Evolutionary conservation across 2,329 filamentous ascomycete genomes (phyloP), one percentile per base, ranked within the genome.

Genomic region (Aureobasidium sp.): DNA sequence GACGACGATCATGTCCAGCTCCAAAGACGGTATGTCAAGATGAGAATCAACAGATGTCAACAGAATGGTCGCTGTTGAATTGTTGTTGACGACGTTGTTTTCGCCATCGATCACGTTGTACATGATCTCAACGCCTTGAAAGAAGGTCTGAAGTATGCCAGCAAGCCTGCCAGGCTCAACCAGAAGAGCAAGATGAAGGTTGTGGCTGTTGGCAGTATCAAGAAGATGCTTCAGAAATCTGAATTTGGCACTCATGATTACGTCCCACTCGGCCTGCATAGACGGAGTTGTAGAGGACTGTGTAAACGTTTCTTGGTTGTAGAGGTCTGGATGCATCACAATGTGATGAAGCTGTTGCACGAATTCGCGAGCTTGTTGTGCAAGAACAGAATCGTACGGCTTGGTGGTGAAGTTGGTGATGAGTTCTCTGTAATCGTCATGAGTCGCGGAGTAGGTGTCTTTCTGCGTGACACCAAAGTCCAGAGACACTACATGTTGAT

Each of bases 1-100:
- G 29, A 67, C 69, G n/a, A 74, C 63, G 12, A 74, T 66, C 2
- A 72, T 57, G 51, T 71, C 64, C 17, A 49, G 17, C 3, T 38
- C 32, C 1, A 68, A 64, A n/a, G 61, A 54, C 7, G 60, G 57
- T 2, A 65, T 53, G 8, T 62, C 50, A 12, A 60, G 58, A 17
- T 7, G n/a, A 4, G 57, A 57, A 6, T 60, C 56, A 17, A 58
- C 56, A 10, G 60, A 56, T 11, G 61, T 61, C 14, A 67, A 60
- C 3, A 73, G 48, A 1, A 74, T 60, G 1, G 70, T 71, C 6
- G 72, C 62, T 6, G 54, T 39, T 22, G 30, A 47, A 17, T 39
- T 5, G 2, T 41, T 19, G 19, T 44, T 53, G 21, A 29, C 16
- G 2, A 42, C 40, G 6, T 55, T n/a, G 68, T 42, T 55, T 34